A percentile compares a stretch with the other conserved stretches of the same genome.
Conservation (phyloP, 2,329 filamentous ascomycete species). For the Colletotrichum trifolii region DNA sequence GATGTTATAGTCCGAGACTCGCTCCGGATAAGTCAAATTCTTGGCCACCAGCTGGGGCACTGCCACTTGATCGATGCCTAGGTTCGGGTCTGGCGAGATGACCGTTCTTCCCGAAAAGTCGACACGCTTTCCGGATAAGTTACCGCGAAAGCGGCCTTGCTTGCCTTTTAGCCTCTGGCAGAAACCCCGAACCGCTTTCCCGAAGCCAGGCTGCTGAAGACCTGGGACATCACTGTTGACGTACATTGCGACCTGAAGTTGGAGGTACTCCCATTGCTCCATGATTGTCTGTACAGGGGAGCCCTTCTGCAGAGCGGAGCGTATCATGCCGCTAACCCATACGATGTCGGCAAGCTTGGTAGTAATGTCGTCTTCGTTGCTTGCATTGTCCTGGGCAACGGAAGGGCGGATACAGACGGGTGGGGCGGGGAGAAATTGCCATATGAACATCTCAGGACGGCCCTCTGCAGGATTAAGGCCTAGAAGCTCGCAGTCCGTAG, state of each 20-base stretch:
- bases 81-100: conserved; percentile 95
- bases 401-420: conserved; percentile 95
- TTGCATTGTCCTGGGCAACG: conserved; percentile 91
- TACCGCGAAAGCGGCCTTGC: conserved; percentile 95
- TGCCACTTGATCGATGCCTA: conserved; percentile 93
- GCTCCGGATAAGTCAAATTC: conserved; percentile 95
- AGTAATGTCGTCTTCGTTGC: conserved; percentile 95
- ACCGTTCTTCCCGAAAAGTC: conserved; percentile 98
- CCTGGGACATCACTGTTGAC: conserved; percentile 97
- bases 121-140: conserved; percentile 96
- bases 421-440: conserved; percentile 94
- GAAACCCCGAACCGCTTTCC: conserved; percentile 91
- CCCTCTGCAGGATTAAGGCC: conserved; percentile 89
- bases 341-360: conserved; percentile 98
- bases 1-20: conserved; percentile 86
- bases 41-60: conserved; percentile 93
- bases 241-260: conserved; percentile 95
- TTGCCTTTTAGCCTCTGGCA: conserved; percentile 97
- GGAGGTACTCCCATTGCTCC: conserved; percentile 98
- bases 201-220: conserved; percentile 86
- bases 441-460: conserved; percentile 95
- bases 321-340: conserved; percentile 88
- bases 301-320: conserved; percentile 83
- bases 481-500: conserved; percentile 88
- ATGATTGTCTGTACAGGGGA: conserved; percentile 90